These are phyloP conservation scores for Nigrograna mackinnonii DNA, from an alignment of 2,329 filamentous ascomycete species.

Conservation along the genomic window DNA sequence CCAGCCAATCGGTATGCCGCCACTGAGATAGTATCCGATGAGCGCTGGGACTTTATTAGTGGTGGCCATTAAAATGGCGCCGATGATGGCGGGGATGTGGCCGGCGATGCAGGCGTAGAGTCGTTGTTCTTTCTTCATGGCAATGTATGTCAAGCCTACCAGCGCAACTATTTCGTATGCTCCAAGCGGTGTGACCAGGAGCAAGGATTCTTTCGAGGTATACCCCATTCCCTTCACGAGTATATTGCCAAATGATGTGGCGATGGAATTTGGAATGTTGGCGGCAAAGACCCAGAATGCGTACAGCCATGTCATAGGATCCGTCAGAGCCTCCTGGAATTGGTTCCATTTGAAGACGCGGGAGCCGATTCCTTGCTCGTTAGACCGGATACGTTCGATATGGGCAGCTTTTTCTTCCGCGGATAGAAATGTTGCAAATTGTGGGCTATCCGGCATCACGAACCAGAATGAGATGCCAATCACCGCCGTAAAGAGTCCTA, in stretches of 20 bases:
- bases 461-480: constrained; percentile 39
- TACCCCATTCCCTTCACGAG: constrained; percentile 43
- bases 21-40: constrained; percentile 43
- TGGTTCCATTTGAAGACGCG: constrained; percentile 39
- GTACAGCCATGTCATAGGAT: constrained; percentile 41
- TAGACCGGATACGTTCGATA: constrained; percentile 38
- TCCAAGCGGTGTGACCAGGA: constrained; percentile 43
- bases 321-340: constrained; percentile 36
- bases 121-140: constrained; percentile 40
- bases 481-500: constrained; percentile 33
- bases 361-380: constrained; percentile 41
- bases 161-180: constrained; percentile 43
- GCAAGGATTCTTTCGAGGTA: constrained; percentile 35
- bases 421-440: constrained; percentile 35
- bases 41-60: constrained; percentile 39
- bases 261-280: constrained; percentile 43
- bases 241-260: constrained; percentile 44
- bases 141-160: constrained; percentile 40
- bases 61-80: constrained; percentile 44
- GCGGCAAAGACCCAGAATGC: constrained; percentile 41
- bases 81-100: constrained; percentile 40
- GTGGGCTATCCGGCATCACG: constrained; percentile 40
- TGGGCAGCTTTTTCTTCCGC: constrained; percentile 33
- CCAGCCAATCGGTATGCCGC: constrained; percentile 44
- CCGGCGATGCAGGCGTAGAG: constrained; percentile 40